phyloP scores from a whole-genome alignment of 169 alveolate species.

The Plasmodium cynomolgi region DNA sequence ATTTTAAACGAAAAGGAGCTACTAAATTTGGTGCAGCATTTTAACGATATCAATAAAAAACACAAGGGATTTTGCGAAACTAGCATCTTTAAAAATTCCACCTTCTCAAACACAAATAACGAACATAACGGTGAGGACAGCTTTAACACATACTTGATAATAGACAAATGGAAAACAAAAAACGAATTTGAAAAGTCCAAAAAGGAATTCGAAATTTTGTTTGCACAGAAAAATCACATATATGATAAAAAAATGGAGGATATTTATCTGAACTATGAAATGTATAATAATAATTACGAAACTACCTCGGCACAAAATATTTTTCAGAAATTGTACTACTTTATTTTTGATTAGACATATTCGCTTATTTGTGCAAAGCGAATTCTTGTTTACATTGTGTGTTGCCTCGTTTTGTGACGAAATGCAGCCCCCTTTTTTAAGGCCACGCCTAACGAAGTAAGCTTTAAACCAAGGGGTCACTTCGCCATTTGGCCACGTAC shows the following conservation, averaged over 20 bases:
- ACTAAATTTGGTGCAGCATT: conserved; percentile 22
- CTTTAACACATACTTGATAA: conserved; percentile 50
- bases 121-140: conserved; percentile 31
- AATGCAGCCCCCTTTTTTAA: neutral
- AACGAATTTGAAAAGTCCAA: conserved; percentile 48
- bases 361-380: neutral
- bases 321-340: conserved; percentile 13
- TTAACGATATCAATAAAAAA: conserved; percentile 33
- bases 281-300: conserved; percentile 57
- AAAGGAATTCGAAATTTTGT: conserved; percentile 47
- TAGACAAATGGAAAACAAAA: conserved; percentile 70
- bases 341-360: conserved; percentile 6
- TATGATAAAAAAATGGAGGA: conserved; percentile 63
- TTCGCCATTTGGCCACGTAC: neutral
- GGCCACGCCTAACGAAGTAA: too few species aligned
- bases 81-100: conserved; percentile 45
- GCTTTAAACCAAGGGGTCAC: neutral
- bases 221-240: conserved; percentile 41
- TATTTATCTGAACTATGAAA: conserved; percentile 36
- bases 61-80: conserved; percentile 70
- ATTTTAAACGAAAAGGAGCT: conserved; percentile 49
- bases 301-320: conserved; percentile 54
- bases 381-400: neutral
- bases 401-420: neutral
- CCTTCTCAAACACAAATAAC: conserved; percentile 23